Evolutionary conservation across 345 rosid genomes (phyloP), one percentile per base, ranked within the genome.

Genomic region (Orychophragmus violaceus): DNA sequence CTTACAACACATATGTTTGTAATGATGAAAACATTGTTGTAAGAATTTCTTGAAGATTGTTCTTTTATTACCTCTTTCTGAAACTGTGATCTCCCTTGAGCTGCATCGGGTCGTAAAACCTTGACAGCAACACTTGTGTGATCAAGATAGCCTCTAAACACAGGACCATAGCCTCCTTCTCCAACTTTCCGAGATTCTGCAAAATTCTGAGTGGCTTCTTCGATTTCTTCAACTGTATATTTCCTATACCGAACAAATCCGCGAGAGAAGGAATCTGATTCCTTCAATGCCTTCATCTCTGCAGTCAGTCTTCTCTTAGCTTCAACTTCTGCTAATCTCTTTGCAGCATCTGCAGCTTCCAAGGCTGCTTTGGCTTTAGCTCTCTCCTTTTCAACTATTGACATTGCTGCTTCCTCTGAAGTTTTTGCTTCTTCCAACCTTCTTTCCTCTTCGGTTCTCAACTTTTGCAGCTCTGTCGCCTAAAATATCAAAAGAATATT

Each of bases 151-250:
- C 99, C 85, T 82, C 72, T 85, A 57, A 67, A 94, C 13, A 94
- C 99, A 14, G 99, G 99, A 14, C 99, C 99, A 66, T 94, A 88
- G 5, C 99, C 99, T 69, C 99, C 99, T 82, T 90, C 99, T 12
- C 99, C 97, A 7, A 94, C 84, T 66, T 85, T 94, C 51, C 46
- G 75, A 8, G 84, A 66, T 13, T 59, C 71, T 1, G 77, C 33
- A 17, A 94, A 90, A 76, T 21, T 59, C 1, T 82, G 72, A 8
- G 99, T 94, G 10, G 95, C 97, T 59, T 64, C 54, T 79, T 94
- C 96, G 21, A 94, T 82, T 57, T 88, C 99, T 39, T 88, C 95
- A 8, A 90, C 83, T 0, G 67, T 64, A 76, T 94, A 94, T 69
- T 84, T 84, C 72, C 96, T 83, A 66, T 83, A 90, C 77, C 89